A percentile compares a stretch with the other conserved stretches of the same genome.
Evolutionary conservation across 2,329 filamentous ascomycete species (phyloP).

Genomic region (Ambrosiella beaveri): DNA sequence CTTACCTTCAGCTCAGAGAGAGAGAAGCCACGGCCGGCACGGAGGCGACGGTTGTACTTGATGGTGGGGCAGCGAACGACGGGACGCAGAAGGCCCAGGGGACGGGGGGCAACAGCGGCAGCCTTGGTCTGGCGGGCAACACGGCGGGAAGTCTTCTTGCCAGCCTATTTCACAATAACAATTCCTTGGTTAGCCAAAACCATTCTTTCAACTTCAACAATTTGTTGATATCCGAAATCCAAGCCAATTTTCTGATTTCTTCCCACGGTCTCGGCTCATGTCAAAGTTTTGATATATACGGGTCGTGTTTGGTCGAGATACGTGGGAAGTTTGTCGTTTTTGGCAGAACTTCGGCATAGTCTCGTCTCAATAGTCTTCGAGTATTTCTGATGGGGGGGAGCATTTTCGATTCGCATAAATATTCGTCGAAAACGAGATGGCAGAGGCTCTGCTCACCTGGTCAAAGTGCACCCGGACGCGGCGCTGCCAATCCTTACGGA

Average conservation of each 20-base stretch:
- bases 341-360: neutral
- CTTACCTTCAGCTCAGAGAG: conserved; percentile 92
- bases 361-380: conserved; percentile 6
- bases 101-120: conserved; percentile 83
- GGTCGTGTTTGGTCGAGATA: neutral
- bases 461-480: conserved; percentile 98
- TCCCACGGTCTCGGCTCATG: neutral
- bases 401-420: conserved; percentile 1
- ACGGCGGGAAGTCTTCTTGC: conserved; percentile 86
- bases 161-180: conserved; percentile 44
- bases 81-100: conserved; percentile 90
- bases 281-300: neutral
- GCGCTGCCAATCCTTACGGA: conserved; percentile 99
- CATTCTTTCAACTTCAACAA: neutral
- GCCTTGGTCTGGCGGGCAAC: conserved; percentile 88
- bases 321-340: conserved; percentile 3
- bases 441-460: conserved; percentile 45
- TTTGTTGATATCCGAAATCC: neutral
- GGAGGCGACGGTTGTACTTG: conserved; percentile 98
- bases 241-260: neutral
- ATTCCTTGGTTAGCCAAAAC: conserved; percentile 13
- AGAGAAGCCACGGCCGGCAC: conserved; percentile 94
- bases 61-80: conserved; percentile 93
- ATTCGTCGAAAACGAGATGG: conserved; percentile 11
- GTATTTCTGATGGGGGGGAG: conserved; percentile 1